These are phyloP conservation scores for Alternaria viburni DNA, from an alignment of 2,329 filamentous ascomycete species.

Conservation along the genomic window DNA sequence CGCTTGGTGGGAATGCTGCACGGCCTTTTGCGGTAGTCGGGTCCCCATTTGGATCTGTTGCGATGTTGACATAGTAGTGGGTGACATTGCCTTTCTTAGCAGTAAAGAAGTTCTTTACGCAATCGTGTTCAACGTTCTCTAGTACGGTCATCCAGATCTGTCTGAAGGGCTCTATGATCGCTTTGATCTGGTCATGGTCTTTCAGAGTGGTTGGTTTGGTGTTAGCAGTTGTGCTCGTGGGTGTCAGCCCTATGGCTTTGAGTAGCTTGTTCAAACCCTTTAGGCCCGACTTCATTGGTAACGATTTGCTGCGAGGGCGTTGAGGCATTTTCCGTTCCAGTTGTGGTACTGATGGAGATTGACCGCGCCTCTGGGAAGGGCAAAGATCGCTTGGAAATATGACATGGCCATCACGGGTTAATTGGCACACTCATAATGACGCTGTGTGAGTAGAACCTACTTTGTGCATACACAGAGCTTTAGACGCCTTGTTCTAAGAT, in stretches of 20 bases:
- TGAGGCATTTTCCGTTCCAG: background rate
- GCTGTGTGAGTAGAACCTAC: background rate
- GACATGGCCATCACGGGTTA: background rate
- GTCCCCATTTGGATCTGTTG: background rate
- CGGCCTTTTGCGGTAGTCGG: background rate
- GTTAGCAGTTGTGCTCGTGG: background rate
- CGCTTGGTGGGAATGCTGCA: background rate
- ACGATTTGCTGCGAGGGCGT: background rate
- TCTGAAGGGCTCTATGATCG: background rate
- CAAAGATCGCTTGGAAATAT: background rate
- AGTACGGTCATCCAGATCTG: background rate
- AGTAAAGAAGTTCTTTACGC: background rate
- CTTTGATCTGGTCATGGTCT: background rate
- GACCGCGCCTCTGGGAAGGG: background rate
- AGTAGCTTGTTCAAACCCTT: background rate
- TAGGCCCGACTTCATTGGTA: background rate
- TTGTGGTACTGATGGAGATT: background rate
- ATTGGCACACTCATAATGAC: too few species aligned
- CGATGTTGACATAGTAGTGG: background rate
- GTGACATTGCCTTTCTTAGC: background rate
- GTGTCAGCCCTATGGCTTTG: too few species aligned
- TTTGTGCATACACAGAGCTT: background rate
- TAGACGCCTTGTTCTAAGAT: background rate
- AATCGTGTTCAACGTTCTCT: background rate
- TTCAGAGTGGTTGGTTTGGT: background rate